Percentiles rank a stretch among this genome's conserved stretches.
Evolutionary conservation across 1,284 basidiomycete species (phyloP).

Genomic region (Earliella scabrosa): DNA sequence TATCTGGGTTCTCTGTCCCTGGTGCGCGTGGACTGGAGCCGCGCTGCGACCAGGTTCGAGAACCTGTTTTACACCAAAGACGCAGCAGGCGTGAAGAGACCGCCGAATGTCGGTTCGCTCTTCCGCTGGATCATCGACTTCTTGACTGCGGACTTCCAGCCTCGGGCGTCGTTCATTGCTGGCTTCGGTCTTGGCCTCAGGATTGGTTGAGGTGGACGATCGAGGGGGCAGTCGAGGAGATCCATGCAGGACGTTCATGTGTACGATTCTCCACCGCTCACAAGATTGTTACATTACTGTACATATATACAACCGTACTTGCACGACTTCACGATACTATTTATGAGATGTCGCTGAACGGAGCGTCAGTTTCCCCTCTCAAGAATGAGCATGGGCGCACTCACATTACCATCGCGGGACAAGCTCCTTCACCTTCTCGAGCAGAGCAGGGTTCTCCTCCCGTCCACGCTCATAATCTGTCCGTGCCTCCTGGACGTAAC

Average conservation of each 20-base stretch:
- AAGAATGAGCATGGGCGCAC: too few species aligned
- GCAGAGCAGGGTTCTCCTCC: constrained; percentile 36
- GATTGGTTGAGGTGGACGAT: constrained; percentile 38
- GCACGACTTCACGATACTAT: too few species aligned
- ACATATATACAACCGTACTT: too few species aligned
- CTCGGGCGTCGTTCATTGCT: constrained; percentile 74
- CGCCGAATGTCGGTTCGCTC: constrained; percentile 68
- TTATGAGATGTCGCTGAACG: too few species aligned
- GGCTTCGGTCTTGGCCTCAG: constrained; percentile 74
- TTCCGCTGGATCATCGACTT: constrained; percentile 84
- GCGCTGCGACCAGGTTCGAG: constrained; percentile 69
- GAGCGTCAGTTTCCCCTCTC: too few species aligned
- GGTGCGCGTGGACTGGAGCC: constrained; percentile 82
- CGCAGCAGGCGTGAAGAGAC: constrained; percentile 48
- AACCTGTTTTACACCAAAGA: constrained; percentile 72
- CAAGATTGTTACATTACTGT: neutral
- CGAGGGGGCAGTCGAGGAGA: neutral
- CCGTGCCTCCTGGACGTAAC: constrained; percentile 25
- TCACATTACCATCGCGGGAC: constrained; percentile 8
- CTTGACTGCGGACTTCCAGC: constrained; percentile 92
- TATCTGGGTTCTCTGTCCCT: constrained; percentile 76
- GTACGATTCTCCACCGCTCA: neutral
- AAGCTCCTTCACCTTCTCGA: constrained; percentile 39
- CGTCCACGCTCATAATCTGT: constrained; percentile 16
- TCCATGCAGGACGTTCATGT: neutral